phyloP scores from a whole-genome alignment of 306 rosid genomes.

The Pyrus betulifolia region DNA sequence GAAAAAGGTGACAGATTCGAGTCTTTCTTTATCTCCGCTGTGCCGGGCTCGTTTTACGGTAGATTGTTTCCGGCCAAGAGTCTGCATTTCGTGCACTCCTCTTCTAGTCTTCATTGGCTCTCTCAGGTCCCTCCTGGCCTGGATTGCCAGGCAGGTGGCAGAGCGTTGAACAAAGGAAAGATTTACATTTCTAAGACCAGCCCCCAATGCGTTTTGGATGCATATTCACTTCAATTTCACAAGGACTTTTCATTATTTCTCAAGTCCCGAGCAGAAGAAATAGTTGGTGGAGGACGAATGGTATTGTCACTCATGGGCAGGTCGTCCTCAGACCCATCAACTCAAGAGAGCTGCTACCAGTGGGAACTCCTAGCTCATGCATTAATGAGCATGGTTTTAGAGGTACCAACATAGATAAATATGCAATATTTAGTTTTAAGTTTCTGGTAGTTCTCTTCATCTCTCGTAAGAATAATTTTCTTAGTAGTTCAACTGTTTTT shows the following conservation, averaged over 20 bases:
- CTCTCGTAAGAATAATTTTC: neutral
- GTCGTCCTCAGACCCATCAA: slow-evolving; percentile 41
- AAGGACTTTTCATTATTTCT: slow-evolving; percentile 46
- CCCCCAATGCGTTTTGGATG: slow-evolving; percentile 44
- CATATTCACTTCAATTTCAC: slow-evolving; percentile 48
- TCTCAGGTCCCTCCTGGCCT: slow-evolving; percentile 50
- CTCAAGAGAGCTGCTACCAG: slow-evolving; percentile 33
- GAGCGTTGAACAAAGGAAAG: slow-evolving; percentile 49
- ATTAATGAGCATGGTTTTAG: slow-evolving; percentile 44
- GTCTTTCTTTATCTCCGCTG: slow-evolving; percentile 35
- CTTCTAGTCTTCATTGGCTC: slow-evolving; percentile 79
- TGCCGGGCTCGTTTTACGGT: slow-evolving; percentile 57
- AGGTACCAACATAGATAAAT: slow-evolving; percentile 22
- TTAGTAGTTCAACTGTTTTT: neutral
- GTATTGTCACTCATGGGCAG: slow-evolving; percentile 63
- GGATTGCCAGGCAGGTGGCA: slow-evolving; percentile 1
- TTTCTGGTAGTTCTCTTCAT: neutral
- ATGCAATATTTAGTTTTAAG: neutral
- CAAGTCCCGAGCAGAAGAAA: slow-evolving; percentile 44
- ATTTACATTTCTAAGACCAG: slow-evolving; percentile 61
- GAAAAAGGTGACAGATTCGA: slow-evolving; percentile 15
- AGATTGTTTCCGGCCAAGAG: slow-evolving; percentile 38
- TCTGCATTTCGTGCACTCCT: slow-evolving; percentile 60
- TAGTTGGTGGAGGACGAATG: slow-evolving; percentile 46
- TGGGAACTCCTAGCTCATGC: slow-evolving; percentile 69